These are phyloP conservation scores for Solanum tarijense DNA, from an alignment of 257 asterid genomes.

Conservation along the genomic window DNA sequence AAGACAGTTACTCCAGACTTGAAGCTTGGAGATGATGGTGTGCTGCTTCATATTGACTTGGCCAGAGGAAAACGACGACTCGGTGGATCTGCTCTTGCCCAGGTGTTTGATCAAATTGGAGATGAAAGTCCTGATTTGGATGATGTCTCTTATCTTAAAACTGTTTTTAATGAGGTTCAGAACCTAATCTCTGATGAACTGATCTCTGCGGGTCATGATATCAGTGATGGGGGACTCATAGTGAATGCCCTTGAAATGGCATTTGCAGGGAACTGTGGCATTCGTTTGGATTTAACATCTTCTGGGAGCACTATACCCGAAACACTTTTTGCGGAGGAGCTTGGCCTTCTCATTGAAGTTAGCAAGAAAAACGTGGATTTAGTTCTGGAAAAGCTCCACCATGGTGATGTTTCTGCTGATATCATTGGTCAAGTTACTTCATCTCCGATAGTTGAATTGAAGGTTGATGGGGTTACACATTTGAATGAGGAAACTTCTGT, in stretches of 20 bases:
- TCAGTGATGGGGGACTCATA: constrained; percentile 88
- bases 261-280: constrained; percentile 87
- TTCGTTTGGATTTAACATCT: constrained; percentile 41
- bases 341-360: constrained; percentile 75
- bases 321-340: constrained; percentile 83
- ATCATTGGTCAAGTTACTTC: constrained; percentile 55
- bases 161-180: constrained; percentile 68
- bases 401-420: constrained; percentile 39
- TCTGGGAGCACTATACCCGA: constrained; percentile 23
- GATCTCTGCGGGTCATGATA: constrained; percentile 89
- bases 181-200: constrained; percentile 54
- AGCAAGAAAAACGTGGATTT: constrained; percentile 29
- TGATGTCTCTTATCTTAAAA: constrained; percentile 63
- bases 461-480: constrained; percentile 47
- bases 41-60: constrained; percentile 80
- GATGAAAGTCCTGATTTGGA: constrained; percentile 85
- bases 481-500: constrained; percentile 42
- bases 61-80: constrained; percentile 76
- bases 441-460: constrained; percentile 42
- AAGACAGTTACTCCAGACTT: constrained; percentile 91
- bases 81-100: constrained; percentile 96
- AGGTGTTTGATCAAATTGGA: constrained; percentile 84
- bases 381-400: constrained; percentile 36
- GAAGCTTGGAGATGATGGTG: constrained; percentile 78
- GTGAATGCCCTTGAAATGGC: constrained; percentile 89